Conservation (phyloP, 768 basidiomycete species). For the Kwoniella shandongensis region DNA sequence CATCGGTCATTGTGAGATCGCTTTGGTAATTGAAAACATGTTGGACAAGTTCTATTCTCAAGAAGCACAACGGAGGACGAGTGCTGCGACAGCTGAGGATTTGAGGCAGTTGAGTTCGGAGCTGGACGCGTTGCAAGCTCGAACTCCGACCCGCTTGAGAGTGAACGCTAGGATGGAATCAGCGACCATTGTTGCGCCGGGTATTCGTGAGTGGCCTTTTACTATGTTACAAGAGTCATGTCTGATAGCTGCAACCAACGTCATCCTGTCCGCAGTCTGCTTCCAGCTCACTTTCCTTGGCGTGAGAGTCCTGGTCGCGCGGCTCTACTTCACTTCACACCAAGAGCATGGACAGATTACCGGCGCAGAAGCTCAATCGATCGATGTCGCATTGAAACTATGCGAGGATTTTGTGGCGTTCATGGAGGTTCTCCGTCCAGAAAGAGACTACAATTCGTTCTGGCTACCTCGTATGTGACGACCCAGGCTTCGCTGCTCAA, state of each 20-base stretch:
- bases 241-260: not conserved
- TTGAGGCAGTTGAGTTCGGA: not conserved
- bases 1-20: conserved; percentile 6
- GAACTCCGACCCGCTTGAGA: not conserved
- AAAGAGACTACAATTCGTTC: conserved; percentile 1
- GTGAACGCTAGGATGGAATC: not conserved
- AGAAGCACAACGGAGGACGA: conserved; percentile 1
- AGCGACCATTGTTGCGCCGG: not conserved
- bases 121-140: conserved; percentile 2
- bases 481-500: too few species aligned
- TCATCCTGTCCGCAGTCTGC: not conserved
- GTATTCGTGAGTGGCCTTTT: conserved; percentile 6
- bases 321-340: not conserved
- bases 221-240: not conserved
- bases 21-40: conserved; percentile 2
- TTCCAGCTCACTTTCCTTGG: conserved; percentile 5
- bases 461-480: conserved; percentile 1
- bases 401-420: conserved; percentile 2
- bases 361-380: not conserved
- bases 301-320: not conserved
- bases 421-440: not conserved
- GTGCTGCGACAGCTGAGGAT: not conserved
- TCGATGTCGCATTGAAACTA: not conserved
- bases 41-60: conserved; percentile 7
- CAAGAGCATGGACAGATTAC: not conserved